Base-by-base conservation (phyloP, 345 rosid genomes). In the Aethionema arabicum region DNA sequence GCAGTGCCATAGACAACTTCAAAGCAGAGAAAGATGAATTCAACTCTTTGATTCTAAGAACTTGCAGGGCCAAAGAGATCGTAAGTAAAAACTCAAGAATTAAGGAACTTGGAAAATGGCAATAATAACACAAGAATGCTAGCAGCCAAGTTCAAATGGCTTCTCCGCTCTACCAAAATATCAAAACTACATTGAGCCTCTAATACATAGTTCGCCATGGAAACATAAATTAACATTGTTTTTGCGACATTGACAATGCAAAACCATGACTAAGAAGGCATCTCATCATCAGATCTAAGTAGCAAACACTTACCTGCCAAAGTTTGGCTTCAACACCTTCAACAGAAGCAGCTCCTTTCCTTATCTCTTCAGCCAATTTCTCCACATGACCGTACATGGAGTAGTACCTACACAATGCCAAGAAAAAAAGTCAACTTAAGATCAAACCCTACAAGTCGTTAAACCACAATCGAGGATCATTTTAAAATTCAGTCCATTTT, bases 301-400 rank as follows among this genome's bases (percentile, higher is more conserved):
- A 52, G 51, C 51, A 15, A 35, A 59, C 15, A 50, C 49, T 45
- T 27, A 88, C 98, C 98, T 88, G 98, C 96, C 96, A 88, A 60
- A 91, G 58, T 76, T 78, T 80, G 79, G 90, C 95, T 72, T 91
- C 98, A 74, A 91, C 98, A 45, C 98, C 98, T 78, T 86, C 96
- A 68, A 91, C 88, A 59, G 96, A 86, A 62, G 88, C 81, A 78
- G 96, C 91, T 4, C 96, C 98, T 75, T 86, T 88, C 84, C 79
- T 77, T 52, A 91, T 88, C 71, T 88, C 95, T 76, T 91, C 95
- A 27, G 98, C 98, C 69, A 91, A 76, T 74, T 73, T 86, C 85
- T 84, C 91, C 16, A 91, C 96, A 68, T 91, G 98, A 29, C 98
- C 98, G 43, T 91, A 88, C 98, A 88, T 91, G 73, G 98, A 88